Evolutionary conservation across 1,284 basidiomycete genomes (phyloP).

Genomic region (Sanghuangporus sanghuang): DNA sequence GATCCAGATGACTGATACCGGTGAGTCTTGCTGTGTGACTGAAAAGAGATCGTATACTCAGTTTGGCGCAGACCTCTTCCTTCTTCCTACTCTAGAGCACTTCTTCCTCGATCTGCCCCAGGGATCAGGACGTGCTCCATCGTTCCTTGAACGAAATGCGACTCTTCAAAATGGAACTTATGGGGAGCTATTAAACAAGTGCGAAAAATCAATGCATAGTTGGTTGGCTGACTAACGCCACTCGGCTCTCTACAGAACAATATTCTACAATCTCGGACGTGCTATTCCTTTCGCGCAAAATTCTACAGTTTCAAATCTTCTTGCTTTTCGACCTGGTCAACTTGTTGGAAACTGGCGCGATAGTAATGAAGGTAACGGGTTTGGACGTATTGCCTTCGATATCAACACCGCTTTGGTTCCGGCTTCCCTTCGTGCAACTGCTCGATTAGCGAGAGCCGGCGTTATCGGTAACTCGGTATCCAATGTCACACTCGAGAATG

Average conservation of each 20-base stretch:
- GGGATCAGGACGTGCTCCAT: conserved; percentile 25
- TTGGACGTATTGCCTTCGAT: conserved; percentile 43
- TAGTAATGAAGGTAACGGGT: conserved; percentile 41
- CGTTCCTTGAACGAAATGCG: conserved; percentile 26
- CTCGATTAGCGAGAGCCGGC: conserved; percentile 30
- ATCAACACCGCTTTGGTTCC: conserved; percentile 44
- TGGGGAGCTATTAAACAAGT: conserved; percentile 30
- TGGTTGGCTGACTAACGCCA: background rate
- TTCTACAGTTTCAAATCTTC: conserved; percentile 26
- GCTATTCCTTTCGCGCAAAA: conserved; percentile 31
- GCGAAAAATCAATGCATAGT: conserved; percentile 25
- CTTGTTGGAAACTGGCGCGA: conserved; percentile 47
- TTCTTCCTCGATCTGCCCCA: conserved; percentile 35
- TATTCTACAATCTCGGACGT: conserved; percentile 23
- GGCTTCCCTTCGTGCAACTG: conserved; percentile 41
- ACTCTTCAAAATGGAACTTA: conserved; percentile 36
- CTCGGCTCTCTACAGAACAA: conserved; percentile 17
- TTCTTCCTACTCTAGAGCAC: conserved; percentile 36
- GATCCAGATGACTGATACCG: background rate
- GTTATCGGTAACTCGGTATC: conserved; percentile 22
- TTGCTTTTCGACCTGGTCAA: conserved; percentile 31
- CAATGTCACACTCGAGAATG: background rate
- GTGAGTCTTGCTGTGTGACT: background rate
- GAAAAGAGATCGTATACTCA: background rate
- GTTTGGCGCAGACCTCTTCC: conserved; percentile 24